Evolutionary conservation across 2,329 filamentous ascomycete species (phyloP).

Genomic region (Colletotrichum sp.): DNA sequence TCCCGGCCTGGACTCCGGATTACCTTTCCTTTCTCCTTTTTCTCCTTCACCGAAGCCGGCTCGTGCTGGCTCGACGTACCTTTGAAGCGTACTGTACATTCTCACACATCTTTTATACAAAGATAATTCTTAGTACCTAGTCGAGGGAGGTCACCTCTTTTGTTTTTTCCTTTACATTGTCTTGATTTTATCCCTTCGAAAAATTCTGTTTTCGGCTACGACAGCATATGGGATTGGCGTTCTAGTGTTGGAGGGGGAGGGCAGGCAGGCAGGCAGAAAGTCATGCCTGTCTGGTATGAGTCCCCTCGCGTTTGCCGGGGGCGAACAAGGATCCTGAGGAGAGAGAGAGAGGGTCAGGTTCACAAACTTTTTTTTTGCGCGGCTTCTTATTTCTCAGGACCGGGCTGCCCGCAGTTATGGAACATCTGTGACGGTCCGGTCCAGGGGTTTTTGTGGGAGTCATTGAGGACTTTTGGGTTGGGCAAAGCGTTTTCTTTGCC

Average conservation of each 20-base stretch:
- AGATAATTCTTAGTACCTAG: slow-evolving; percentile 19
- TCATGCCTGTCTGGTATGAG: neutral
- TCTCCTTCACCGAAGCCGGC: neutral
- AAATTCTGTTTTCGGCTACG: neutral
- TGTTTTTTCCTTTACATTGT: neutral
- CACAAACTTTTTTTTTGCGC: neutral
- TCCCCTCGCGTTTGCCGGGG: neutral
- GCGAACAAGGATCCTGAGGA: neutral
- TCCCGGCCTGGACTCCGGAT: neutral
- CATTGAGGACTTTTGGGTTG: neutral
- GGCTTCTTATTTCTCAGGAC: neutral
- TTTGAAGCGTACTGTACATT: slow-evolving; percentile 20
- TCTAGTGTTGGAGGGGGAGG: neutral
- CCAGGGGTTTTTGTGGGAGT: neutral
- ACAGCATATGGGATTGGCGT: slow-evolving; percentile 20
- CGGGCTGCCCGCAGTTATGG: neutral
- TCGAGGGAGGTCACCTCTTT: neutral
- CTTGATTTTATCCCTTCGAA: neutral
- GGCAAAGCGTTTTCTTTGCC: neutral
- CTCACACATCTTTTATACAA: neutral
- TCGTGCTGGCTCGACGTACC: neutral
- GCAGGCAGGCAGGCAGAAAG: neutral
- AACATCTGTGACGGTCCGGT: neutral
- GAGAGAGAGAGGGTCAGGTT: neutral
- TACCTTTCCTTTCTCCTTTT: neutral